Evolutionary conservation across 345 rosid species (phyloP).

Genomic region (Eucalyptus pauciflora): DNA sequence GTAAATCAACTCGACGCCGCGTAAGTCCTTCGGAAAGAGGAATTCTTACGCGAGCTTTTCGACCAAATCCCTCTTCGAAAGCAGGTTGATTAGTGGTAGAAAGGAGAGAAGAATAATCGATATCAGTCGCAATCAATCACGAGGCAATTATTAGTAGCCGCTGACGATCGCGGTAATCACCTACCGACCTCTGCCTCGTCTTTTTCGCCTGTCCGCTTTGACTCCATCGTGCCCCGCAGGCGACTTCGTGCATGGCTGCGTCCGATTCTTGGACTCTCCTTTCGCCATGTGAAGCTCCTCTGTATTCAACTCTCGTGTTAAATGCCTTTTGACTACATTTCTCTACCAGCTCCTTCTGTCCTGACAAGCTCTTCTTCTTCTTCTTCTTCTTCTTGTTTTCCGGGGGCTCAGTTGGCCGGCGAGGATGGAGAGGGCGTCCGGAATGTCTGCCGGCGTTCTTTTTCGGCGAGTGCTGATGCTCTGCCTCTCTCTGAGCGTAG

Average conservation of each 20-base stretch:
- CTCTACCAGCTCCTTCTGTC: neutral
- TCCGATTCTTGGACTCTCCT: neutral
- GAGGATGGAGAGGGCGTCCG: neutral
- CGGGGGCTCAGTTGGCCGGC: neutral
- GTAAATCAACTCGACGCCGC: rapidly evolving
- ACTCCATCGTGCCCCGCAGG: neutral
- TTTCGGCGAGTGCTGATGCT: neutral
- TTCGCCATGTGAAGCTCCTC: neutral
- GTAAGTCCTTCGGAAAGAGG: rapidly evolving
- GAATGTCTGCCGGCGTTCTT: neutral
- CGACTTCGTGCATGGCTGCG: neutral
- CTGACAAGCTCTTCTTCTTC: neutral
- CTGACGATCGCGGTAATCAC: neutral
- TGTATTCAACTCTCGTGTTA: neutral
- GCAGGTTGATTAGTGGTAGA: neutral
- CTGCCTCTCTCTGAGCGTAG: neutral
- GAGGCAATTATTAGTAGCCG: neutral
- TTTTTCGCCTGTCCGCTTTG: neutral
- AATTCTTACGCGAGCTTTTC: neutral
- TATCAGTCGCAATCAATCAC: neutral
- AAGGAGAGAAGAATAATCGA: neutral
- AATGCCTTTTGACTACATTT: neutral
- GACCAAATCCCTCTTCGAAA: neutral
- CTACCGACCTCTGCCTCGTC: neutral
- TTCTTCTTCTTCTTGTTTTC: neutral